Conservation (phyloP, 345 rosid genomes). For the Excoecaria agallocha region DNA sequence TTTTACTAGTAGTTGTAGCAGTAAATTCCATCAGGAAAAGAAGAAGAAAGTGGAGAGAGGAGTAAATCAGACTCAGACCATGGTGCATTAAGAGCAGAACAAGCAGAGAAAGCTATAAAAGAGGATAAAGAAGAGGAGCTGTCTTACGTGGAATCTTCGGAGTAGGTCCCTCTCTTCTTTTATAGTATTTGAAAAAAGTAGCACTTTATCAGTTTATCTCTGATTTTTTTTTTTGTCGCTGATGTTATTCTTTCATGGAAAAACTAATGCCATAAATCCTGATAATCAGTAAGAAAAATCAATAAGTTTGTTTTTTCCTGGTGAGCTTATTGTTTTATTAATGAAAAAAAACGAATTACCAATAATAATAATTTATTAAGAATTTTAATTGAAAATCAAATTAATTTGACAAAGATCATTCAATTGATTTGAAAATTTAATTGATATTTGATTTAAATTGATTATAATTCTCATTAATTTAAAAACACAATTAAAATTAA, state of each 20-base stretch:
- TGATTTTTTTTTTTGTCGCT: background rate
- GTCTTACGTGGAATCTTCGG: background rate
- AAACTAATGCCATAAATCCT: background rate
- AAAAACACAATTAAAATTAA: no score
- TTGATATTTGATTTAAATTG: no score
- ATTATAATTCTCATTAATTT: no score
- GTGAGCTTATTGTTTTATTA: no score
- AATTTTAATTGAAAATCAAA: no score
- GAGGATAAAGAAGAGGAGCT: background rate
- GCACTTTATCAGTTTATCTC: background rate
- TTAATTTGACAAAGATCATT: no score
- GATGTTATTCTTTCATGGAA: no score
- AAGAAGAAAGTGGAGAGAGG: background rate
- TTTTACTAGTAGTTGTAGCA: background rate
- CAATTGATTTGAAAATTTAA: no score
- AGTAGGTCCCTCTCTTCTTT: background rate
- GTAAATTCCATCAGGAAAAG: conserved; percentile 3
- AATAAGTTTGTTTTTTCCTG: no score
- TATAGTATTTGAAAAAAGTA: background rate
- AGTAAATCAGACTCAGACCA: background rate
- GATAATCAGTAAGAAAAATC: no score
- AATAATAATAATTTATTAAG: no score
- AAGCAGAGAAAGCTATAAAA: background rate
- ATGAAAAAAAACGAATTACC: no score
- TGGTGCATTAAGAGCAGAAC: background rate